These are phyloP conservation scores for Colletotrichum destructivum DNA, from an alignment of 2,329 filamentous ascomycete genomes.

Conservation along the genomic window DNA sequence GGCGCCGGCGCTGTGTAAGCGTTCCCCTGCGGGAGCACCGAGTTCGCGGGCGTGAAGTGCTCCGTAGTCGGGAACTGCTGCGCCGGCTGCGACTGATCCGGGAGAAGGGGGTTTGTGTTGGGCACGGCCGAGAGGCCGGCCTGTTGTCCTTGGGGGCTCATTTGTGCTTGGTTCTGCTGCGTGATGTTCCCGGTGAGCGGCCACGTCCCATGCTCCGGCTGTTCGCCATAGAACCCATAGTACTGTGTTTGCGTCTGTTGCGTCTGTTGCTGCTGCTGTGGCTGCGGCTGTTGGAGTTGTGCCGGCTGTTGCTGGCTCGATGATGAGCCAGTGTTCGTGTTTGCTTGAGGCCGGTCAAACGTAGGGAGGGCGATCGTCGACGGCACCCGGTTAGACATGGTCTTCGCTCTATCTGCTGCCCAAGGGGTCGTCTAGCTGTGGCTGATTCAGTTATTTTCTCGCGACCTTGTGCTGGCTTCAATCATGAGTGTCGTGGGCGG, in stretches of 20 bases:
- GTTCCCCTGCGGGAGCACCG: neutral
- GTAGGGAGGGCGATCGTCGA: slow-evolving; percentile 28
- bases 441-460: neutral
- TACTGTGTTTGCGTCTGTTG: neutral
- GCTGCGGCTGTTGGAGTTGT: neutral
- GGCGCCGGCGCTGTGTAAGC: neutral
- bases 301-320: neutral
- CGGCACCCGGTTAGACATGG: slow-evolving; percentile 25
- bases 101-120: neutral
- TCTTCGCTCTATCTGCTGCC: neutral
- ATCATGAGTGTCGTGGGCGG: neutral
- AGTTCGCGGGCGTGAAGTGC: neutral
- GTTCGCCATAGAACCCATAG: no score
- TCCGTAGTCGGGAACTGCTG: neutral
- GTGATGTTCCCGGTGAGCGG: no score
- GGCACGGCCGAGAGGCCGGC: neutral
- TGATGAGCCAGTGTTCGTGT: neutral
- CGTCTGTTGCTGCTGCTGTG: neutral
- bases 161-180: neutral
- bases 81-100: neutral
- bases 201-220: no score
- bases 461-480: neutral
- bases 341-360: neutral
- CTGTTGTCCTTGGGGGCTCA: neutral
- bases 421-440: neutral